Conservation (phyloP, 2,329 filamentous ascomycete genomes). For the Colletotrichum sp. region DNA sequence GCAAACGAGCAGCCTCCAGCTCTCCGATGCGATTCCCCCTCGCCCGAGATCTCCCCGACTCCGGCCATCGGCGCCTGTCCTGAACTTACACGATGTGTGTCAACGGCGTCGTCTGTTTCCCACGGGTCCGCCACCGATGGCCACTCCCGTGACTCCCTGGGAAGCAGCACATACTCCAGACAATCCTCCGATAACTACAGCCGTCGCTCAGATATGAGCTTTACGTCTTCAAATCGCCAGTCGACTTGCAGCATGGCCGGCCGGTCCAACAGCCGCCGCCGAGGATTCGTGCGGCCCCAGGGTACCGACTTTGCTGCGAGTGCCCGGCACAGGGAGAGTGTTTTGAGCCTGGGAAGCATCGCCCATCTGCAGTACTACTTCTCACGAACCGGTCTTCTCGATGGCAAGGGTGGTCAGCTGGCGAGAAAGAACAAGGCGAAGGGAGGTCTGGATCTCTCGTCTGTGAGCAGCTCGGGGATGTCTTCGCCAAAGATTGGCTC, state of each 20-base stretch:
- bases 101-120: slow-evolving; percentile 65
- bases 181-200: slow-evolving; percentile 67
- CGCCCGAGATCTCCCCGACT: slow-evolving; percentile 67
- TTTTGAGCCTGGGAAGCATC: slow-evolving; percentile 95
- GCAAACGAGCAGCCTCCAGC: slow-evolving; percentile 35
- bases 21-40: slow-evolving; percentile 65
- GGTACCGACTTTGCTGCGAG: slow-evolving; percentile 90
- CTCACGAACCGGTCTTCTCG: slow-evolving; percentile 88
- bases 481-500: slow-evolving; percentile 47
- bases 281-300: slow-evolving; percentile 88
- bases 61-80: slow-evolving; percentile 65
- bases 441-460: slow-evolving; percentile 62
- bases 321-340: slow-evolving; percentile 88
- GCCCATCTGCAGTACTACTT: slow-evolving; percentile 99
- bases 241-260: slow-evolving; percentile 51
- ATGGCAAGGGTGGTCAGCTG: slow-evolving; percentile 89
- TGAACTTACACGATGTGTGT: slow-evolving; percentile 68
- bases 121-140: slow-evolving; percentile 57
- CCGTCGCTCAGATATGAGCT: slow-evolving; percentile 48
- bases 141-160: slow-evolving; percentile 58
- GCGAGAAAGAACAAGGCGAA: slow-evolving; percentile 73
- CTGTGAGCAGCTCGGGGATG: slow-evolving; percentile 36
- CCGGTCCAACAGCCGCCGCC: slow-evolving; percentile 53
- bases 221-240: slow-evolving; percentile 42
- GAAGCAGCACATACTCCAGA: slow-evolving; percentile 63